Base-by-base conservation (phyloP, 495 filamentous ascomycete species). In the Barbatosphaeria neglecta region DNA sequence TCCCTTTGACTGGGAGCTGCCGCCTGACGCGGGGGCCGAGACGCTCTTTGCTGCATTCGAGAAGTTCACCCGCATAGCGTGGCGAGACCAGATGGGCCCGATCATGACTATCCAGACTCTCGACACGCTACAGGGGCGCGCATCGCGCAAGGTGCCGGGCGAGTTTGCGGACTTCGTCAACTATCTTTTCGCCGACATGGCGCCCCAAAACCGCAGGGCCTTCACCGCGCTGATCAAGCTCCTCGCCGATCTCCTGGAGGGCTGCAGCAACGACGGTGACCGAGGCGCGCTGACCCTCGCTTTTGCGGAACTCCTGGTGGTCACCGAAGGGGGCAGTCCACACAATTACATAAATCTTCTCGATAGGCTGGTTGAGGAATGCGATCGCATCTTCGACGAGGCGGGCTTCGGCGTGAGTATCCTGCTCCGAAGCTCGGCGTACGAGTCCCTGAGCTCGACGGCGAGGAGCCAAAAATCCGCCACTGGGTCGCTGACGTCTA, bases 41-140 rank as follows among this genome's bases (percentile, higher is more conserved):
- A 82, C 90, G n/a, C 72, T 96, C 9, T 95, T 96, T 54, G 82
- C 83, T 16, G 86, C 90, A 1, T 98, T 98, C 56, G 89, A 94
- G 54, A 95, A 92, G 49, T 98, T 96, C 50, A 72, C 96, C 56
- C 80, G 77, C 47, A 82, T 85, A 47, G 88, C 88, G 23, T 98
- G 92, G 92, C 80, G 73, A 45, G 81, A 88, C 41, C 83, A 86
- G 50, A 90, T 96, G 72, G 93, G 93, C 0, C 77, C 84, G 3
- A 72, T 97, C 28, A 74, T 97, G 48, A 72, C 80, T 3, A 60
- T 72, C 24, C 66, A 81, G 20, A 72, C 75, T 15, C 64, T 95
- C 22, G 75, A 79, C 42, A 69, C 73, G 11, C 69, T 98, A 19
- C 88, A 90, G 54, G 70, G 72, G 25, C 83, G 86, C 50, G 84